Evolutionary conservation across 1,284 basidiomycete species (phyloP).

Genomic region (Ceratobasidium sp.): DNA sequence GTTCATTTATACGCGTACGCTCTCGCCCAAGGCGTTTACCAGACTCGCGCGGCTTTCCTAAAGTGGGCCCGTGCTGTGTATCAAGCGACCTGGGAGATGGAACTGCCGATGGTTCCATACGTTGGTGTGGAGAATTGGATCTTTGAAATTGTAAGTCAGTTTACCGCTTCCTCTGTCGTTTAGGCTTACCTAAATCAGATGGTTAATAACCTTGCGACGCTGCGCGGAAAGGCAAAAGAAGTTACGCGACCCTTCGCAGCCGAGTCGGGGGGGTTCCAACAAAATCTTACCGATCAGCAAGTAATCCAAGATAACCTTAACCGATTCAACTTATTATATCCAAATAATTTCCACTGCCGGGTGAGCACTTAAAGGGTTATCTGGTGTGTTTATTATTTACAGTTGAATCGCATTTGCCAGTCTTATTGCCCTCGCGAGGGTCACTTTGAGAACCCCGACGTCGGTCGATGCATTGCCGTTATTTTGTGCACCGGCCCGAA

Average conservation of each 20-base stretch:
- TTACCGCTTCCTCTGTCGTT: no score
- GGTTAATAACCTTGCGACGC: constrained; percentile 25
- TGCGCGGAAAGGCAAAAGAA: constrained; percentile 32
- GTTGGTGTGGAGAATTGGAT: background rate
- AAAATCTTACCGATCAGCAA: background rate
- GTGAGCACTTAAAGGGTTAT: background rate
- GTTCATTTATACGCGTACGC: constrained; percentile 12
- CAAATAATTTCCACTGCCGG: constrained; percentile 28
- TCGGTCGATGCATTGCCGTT: background rate
- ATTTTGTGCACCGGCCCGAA: constrained; percentile 8
- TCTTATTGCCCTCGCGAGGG: constrained; percentile 6
- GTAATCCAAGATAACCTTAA: constrained; percentile 11
- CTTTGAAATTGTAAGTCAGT: constrained; percentile 27
- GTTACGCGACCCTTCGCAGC: background rate
- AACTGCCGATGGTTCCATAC: background rate
- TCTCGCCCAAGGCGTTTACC: constrained; percentile 19
- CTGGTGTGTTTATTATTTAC: background rate
- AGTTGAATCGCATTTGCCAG: background rate
- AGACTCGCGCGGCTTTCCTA: constrained; percentile 10
- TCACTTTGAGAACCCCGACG: constrained; percentile 7
- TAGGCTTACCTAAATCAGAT: background rate
- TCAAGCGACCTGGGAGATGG: background rate
- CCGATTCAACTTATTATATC: constrained; percentile 11
- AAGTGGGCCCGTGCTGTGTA: background rate
- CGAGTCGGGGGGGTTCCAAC: background rate